A percentile compares a stretch with the other conserved stretches of the same genome.
Evolutionary conservation across 306 rosid species (phyloP).

Genomic region (Begonia loranthoides): DNA sequence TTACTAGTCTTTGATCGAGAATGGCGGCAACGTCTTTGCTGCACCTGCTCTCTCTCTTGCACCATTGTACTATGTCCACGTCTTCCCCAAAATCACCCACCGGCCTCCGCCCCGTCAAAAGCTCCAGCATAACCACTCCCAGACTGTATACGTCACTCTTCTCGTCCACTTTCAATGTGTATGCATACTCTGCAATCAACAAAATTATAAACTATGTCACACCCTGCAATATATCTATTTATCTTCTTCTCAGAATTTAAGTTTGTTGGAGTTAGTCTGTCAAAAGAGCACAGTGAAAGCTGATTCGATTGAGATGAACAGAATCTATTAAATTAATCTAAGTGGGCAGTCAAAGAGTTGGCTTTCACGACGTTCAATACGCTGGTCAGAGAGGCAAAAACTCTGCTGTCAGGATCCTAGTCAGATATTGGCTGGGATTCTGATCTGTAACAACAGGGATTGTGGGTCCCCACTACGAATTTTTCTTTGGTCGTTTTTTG

Average conservation of each 20-base stretch:
- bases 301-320: too few relatives aligned
- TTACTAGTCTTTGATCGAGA: constrained; percentile 28
- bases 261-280: too few relatives aligned
- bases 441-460: too few relatives aligned
- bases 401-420: too few relatives aligned
- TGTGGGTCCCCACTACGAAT: too few relatives aligned
- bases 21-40: constrained; percentile 32
- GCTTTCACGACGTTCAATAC: too few relatives aligned
- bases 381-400: too few relatives aligned
- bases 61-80: constrained; percentile 74
- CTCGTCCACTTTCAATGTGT: constrained; percentile 66
- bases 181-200: constrained; percentile 58
- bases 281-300: too few relatives aligned
- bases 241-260: neutral
- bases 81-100: constrained; percentile 73
- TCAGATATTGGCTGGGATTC: too few relatives aligned
- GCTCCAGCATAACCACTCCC: constrained; percentile 62
- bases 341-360: too few relatives aligned
- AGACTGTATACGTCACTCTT: constrained; percentile 81
- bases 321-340: too few relatives aligned
- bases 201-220: neutral
- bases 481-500: too few relatives aligned
- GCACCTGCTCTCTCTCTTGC: constrained; percentile 28
- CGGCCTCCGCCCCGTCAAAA: constrained; percentile 54
- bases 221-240: neutral